Evolutionary conservation across 2,329 filamentous ascomycete species (phyloP), one percentile per base, ranked within the genome.

Genomic region (Magnaporthiopsis incrustans): DNA sequence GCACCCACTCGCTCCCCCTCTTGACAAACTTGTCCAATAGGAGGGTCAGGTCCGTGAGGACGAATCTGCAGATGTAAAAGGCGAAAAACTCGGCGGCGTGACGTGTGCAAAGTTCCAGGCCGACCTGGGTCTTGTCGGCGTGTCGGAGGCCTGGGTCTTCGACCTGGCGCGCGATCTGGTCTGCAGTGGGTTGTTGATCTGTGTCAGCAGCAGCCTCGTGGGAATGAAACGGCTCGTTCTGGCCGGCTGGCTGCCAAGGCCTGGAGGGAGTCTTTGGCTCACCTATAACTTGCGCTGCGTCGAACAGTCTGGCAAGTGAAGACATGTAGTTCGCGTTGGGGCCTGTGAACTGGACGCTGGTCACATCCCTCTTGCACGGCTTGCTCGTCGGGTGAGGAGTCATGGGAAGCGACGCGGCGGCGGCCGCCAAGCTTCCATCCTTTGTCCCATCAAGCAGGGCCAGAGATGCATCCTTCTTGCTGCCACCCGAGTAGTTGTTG

Each of bases 61-160:
- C 92, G 74, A 99, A 99, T 25, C 95, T 89, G 76, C 94, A 97
- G 33, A 99, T 84, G 74, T 95, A 98, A 76, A 99, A 97, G 22
- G 89, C 93, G 74, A 99, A 99, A 77, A 99, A 99, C 76, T 99
- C 95, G 44, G 94, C 91, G 10, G 94, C 95, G 75, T 97, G 94
- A 57, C 94, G 86, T 50, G 92, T 92, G 73, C 92, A 95, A 57
- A 99, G 84, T 77, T 99, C 95, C 44, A 99, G 85, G 12, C 95
- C 95, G 63, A 99, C 93, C 73, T 97, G 93, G 11, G 95, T 98
- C 71, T 92, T 92, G 70, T 93, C 94, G 25, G 92, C 92, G 76
- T 95, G 91, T 69, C 91, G 90, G 64, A 98, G 84, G 12, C 94
- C 94, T 7, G 94, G 94, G 73, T 98, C 94, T 73, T 97, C 94